Conservation (phyloP, 2,329 filamentous ascomycete genomes). For the Aspergillus felis region DNA sequence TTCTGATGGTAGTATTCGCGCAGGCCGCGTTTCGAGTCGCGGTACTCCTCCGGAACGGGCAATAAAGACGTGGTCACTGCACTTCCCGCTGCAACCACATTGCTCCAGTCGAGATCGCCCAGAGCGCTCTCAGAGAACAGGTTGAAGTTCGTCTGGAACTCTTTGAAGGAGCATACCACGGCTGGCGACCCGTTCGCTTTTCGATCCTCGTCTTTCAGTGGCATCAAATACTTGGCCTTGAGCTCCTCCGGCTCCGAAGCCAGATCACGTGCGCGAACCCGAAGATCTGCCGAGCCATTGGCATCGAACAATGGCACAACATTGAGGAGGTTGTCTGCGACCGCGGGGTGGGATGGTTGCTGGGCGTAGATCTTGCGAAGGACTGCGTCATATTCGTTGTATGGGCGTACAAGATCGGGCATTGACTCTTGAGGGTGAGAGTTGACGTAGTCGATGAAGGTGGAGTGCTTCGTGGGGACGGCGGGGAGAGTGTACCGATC, state of each 20-base stretch:
- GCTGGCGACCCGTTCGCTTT: slow-evolving; percentile 62
- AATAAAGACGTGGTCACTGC: slow-evolving; percentile 75
- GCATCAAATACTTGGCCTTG: slow-evolving; percentile 33
- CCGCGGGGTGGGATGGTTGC: slow-evolving; percentile 28
- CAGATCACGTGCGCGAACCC: slow-evolving; percentile 31
- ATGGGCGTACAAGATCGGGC: slow-evolving; percentile 29
- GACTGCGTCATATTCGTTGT: slow-evolving; percentile 34
- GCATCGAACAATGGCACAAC: slow-evolving; percentile 32
- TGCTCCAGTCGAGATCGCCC: slow-evolving; percentile 73
- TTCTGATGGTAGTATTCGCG: slow-evolving; percentile 77
- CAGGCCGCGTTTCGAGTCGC: slow-evolving; percentile 56
- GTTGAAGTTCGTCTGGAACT: slow-evolving; percentile 75
- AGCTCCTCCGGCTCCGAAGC: slow-evolving; percentile 24
- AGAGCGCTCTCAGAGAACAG: slow-evolving; percentile 78
- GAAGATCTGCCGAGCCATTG: slow-evolving; percentile 20
- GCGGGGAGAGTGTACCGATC: slow-evolving; percentile 17
- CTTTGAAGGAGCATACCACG: slow-evolving; percentile 61
- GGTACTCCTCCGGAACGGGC: slow-evolving; percentile 62
- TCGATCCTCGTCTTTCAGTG: slow-evolving; percentile 49
- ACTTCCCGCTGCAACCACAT: slow-evolving; percentile 76
- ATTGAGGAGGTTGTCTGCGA: slow-evolving; percentile 30
- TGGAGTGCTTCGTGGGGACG: slow-evolving; percentile 24
- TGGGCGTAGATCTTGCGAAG: slow-evolving; percentile 38
- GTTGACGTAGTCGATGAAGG: slow-evolving; percentile 25
- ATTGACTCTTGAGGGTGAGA: slow-evolving; percentile 23